Conservation (phyloP, 2,329 filamentous ascomycete species). For the Cryphonectria japonica region DNA sequence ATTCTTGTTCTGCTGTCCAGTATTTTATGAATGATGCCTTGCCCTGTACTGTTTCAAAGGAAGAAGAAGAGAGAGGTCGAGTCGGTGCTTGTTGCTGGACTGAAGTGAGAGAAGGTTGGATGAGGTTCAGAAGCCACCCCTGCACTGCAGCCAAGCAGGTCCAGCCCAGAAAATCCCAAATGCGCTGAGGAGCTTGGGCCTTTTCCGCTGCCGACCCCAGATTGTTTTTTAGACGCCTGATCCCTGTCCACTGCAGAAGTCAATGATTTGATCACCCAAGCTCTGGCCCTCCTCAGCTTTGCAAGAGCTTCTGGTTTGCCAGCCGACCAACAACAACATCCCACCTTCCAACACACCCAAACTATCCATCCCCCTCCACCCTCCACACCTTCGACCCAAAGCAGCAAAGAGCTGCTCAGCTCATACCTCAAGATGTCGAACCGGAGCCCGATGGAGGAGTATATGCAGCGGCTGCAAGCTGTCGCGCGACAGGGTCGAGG, state of each 20-base stretch:
- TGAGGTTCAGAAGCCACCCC: constrained; percentile 7
- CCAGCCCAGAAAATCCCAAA: no score
- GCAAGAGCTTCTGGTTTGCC: constrained; percentile 1
- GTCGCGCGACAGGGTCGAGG: constrained; percentile 49
- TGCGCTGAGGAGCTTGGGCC: constrained; percentile 20
- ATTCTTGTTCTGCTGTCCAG: neutral
- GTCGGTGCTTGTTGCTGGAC: neutral
- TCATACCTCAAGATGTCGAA: constrained; percentile 39
- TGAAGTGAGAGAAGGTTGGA: neutral
- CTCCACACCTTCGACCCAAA: neutral
- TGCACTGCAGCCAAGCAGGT: neutral
- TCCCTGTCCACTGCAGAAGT: constrained; percentile 21
- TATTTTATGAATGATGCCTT: neutral
- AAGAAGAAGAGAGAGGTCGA: neutral
- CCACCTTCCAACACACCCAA: neutral
- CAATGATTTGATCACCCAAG: constrained; percentile 12
- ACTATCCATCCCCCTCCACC: constrained; percentile 11
- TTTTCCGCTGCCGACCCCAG: constrained; percentile 24
- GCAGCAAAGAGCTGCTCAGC: neutral
- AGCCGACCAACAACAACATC: constrained; percentile 11
- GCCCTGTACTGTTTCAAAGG: neutral
- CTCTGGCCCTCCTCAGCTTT: constrained; percentile 5
- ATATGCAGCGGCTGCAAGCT: constrained; percentile 54
- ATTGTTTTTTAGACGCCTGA: constrained; percentile 17
- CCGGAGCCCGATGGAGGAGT: constrained; percentile 52